phyloP scores from a whole-genome alignment of 352 stramenopile genomes.

The Labyrinthula sp. region DNA sequence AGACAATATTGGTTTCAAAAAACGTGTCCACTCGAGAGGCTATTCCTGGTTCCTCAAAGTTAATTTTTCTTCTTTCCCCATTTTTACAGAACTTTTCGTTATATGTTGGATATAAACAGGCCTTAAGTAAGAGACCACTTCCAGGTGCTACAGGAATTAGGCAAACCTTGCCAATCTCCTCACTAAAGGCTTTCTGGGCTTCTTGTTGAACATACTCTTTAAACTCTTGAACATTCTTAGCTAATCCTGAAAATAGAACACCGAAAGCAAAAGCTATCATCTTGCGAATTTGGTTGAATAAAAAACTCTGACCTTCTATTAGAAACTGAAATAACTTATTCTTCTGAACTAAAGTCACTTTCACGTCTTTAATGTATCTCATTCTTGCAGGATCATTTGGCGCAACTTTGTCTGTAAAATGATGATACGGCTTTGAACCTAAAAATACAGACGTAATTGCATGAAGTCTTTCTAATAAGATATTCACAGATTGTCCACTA shows the following conservation, averaged over 20 bases:
- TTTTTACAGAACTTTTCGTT: constrained; percentile 9
- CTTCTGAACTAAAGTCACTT: constrained; percentile 10
- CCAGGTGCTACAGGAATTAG: too few species aligned
- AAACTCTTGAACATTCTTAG: neutral
- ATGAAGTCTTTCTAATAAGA: constrained; percentile 34
- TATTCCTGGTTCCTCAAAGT: constrained; percentile 4
- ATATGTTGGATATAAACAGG: constrained; percentile 17
- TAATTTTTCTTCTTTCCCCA: neutral
- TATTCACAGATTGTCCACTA: neutral
- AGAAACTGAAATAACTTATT: constrained; percentile 22
- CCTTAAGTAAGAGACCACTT: constrained; percentile 7
- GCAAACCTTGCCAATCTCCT: too few species aligned
- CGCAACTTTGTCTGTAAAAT: constrained; percentile 53
- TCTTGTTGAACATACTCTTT: neutral
- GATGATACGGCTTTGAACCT: constrained; percentile 73
- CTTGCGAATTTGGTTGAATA: constrained; percentile 34
- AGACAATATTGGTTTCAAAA: too few species aligned
- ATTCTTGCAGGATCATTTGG: constrained; percentile 7
- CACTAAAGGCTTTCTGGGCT: neutral
- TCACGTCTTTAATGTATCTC: constrained; percentile 29
- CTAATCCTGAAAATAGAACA: constrained; percentile 3
- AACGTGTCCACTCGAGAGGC: too few species aligned
- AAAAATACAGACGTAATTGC: constrained; percentile 44
- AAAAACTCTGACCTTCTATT: constrained; percentile 33
- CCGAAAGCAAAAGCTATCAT: constrained; percentile 31